Base-by-base conservation (phyloP, 345 rosid genomes). In the Orychophragmus violaceus region DNA sequence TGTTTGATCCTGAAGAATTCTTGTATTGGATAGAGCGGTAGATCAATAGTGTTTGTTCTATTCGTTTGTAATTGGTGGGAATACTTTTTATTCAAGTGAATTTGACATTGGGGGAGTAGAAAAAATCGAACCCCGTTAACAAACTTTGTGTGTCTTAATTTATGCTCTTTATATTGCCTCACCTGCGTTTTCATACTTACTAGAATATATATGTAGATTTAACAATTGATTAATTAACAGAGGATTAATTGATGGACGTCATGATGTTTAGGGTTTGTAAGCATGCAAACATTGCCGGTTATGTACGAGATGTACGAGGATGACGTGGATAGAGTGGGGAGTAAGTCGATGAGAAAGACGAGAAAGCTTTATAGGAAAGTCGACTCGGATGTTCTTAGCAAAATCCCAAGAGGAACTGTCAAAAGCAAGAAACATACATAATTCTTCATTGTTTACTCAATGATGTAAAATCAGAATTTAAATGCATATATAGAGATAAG, bases 401-500 rank as follows among this genome's bases (percentile, higher is more conserved):
- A 87, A 77, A 94, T 94, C 17, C 97, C 99, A 19, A 82, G 96
- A 68, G 93, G 89, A 5, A 75, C 91, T 3, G 81, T 71, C 42
- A 83, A 87, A 54, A 83, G 77, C 21, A 91, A 82, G 80, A 87
- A 85, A 69, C 33, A 14, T 64, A 53, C 59, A 44, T 86, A 71
- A 74, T 49, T 53, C 28, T 54, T 48, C 37, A 29, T 60, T 41
- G 7, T 33, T 30, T 17, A 28, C 11, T 41, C 5, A 41, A 7
- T 49, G 1, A 49, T 45, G 32, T 32, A 62, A 12, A 27, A 62
- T 7, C 28, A 19, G 2, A n/a, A 48, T n/a, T 19, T 32, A 8
- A 45, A 5, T 29, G n/a, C n/a, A 33, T 35, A 33, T 35, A 48
- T 5, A 14, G 30, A 32, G 44, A 46, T 24, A 42, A 12, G 44